Percentiles rank a stretch among this genome's conserved stretches.
Evolutionary conservation across 805 yeast species (phyloP).

Genomic region (Candida boleticola): DNA sequence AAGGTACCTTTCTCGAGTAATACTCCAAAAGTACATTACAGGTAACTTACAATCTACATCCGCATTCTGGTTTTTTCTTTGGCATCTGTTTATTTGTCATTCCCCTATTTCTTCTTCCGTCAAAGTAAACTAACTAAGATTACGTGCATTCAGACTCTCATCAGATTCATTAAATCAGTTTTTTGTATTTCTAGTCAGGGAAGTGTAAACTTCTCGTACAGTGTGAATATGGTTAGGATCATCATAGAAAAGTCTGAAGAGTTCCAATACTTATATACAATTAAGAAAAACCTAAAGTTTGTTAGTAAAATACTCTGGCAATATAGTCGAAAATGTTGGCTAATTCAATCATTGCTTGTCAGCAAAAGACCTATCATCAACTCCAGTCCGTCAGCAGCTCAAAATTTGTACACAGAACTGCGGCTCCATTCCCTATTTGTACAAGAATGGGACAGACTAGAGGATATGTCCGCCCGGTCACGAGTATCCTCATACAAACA

Average conservation of each 20-base stretch:
- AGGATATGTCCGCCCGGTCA: slow-evolving; percentile 54
- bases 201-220: slow-evolving; percentile 39
- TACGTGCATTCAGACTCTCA: slow-evolving; percentile 3
- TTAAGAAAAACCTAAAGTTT: slow-evolving; percentile 16
- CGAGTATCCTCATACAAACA: slow-evolving; percentile 39
- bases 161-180: slow-evolving; percentile 52
- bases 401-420: slow-evolving; percentile 46
- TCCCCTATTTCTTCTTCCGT: no score
- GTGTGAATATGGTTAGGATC: slow-evolving; percentile 45
- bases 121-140: no score
- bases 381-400: slow-evolving; percentile 38
- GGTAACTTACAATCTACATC: no score
- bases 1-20: no score
- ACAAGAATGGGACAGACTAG: slow-evolving; percentile 38
- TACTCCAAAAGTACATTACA: no score
- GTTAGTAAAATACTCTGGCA: slow-evolving; percentile 9
- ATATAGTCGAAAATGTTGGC: neutral
- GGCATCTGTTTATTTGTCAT: no score
- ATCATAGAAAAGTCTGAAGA: slow-evolving; percentile 30
- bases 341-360: slow-evolving; percentile 13
- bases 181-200: slow-evolving; percentile 37
- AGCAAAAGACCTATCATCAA: slow-evolving; percentile 48
- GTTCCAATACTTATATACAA: slow-evolving; percentile 13
- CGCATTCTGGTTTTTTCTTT: no score
- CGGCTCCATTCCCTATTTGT: slow-evolving; percentile 43